These are phyloP conservation scores for Trypanosoma cruzi DNA, from an alignment of 208 protist species.

Conservation along the genomic window DNA sequence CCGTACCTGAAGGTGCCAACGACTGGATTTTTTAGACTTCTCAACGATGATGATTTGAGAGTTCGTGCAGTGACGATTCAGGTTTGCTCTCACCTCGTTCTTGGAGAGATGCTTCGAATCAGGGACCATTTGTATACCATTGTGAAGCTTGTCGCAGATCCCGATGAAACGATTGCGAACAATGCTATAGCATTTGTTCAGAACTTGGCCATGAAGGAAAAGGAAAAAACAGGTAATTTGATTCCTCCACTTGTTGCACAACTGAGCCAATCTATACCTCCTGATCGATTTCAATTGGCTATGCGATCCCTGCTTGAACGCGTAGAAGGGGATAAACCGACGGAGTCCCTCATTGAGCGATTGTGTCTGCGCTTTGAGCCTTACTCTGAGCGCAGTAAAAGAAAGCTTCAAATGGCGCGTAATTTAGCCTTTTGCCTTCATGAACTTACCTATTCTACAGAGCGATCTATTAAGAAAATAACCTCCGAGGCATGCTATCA, in stretches of 20 bases:
- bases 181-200: conserved; percentile 91
- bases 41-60: conserved; percentile 83
- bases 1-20: conserved; percentile 77
- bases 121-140: conserved; percentile 87
- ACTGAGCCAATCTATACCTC: conserved; percentile 76
- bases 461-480: conserved; percentile 70
- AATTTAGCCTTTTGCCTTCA: conserved; percentile 88
- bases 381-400: conserved; percentile 78
- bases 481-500: conserved; percentile 88
- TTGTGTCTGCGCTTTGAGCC: conserved; percentile 85
- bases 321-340: conserved; percentile 90
- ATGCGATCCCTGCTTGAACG: conserved; percentile 85
- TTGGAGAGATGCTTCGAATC: conserved; percentile 91
- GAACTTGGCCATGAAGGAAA: conserved; percentile 88
- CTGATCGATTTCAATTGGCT: conserved; percentile 84
- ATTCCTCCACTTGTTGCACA: conserved; percentile 84
- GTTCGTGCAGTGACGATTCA: conserved; percentile 91
- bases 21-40: conserved; percentile 84
- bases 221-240: conserved; percentile 88
- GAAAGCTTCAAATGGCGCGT: conserved; percentile 61
- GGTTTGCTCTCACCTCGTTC: conserved; percentile 90
- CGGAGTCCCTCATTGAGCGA: conserved; percentile 86
- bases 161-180: conserved; percentile 78
- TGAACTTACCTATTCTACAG: conserved; percentile 85
- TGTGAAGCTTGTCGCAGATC: conserved; percentile 87